A percentile compares a stretch with the other conserved stretches of the same genome.
These are phyloP conservation scores for Colletotrichum orchidophilum DNA, from an alignment of 2,329 filamentous ascomycete species.

Conservation along the genomic window DNA sequence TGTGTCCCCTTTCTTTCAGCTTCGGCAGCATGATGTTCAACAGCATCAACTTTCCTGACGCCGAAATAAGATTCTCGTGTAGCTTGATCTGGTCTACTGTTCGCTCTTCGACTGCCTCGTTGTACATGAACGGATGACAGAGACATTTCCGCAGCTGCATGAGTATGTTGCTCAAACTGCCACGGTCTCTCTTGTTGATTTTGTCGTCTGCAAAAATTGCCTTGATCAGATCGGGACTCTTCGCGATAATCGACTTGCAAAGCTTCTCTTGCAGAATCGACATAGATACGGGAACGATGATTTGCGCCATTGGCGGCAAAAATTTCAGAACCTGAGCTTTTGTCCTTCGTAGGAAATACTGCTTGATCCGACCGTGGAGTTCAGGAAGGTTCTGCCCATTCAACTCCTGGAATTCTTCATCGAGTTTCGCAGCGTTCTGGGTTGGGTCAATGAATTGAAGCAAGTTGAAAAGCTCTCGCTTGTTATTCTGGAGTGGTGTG, in stretches of 20 bases:
- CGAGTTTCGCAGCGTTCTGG: slow-evolving; percentile 75
- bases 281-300: slow-evolving; percentile 97
- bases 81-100: slow-evolving; percentile 68
- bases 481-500: slow-evolving; percentile 95
- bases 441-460: slow-evolving; percentile 88
- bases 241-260: slow-evolving; percentile 91
- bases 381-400: slow-evolving; percentile 83
- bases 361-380: slow-evolving; percentile 84
- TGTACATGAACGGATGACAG: slow-evolving; percentile 97
- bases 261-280: slow-evolving; percentile 91
- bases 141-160: slow-evolving; percentile 95
- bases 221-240: slow-evolving; percentile 88
- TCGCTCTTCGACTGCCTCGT: slow-evolving; percentile 86
- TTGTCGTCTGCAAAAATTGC: slow-evolving; percentile 80
- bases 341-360: slow-evolving; percentile 77
- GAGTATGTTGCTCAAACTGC: slow-evolving; percentile 90
- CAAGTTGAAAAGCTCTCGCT: slow-evolving; percentile 94
- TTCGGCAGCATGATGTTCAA: slow-evolving; percentile 89
- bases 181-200: slow-evolving; percentile 75
- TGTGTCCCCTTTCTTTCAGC: slow-evolving; percentile 83
- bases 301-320: slow-evolving; percentile 90
- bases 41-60: slow-evolving; percentile 87
- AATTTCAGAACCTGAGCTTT: slow-evolving; percentile 93
- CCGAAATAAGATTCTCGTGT: slow-evolving; percentile 87
- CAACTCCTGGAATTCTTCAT: slow-evolving; percentile 79